A percentile compares a stretch with the other conserved stretches of the same genome.
Evolutionary conservation across 768 basidiomycete genomes (phyloP).

Genomic region (Melanogaster broomeanus): DNA sequence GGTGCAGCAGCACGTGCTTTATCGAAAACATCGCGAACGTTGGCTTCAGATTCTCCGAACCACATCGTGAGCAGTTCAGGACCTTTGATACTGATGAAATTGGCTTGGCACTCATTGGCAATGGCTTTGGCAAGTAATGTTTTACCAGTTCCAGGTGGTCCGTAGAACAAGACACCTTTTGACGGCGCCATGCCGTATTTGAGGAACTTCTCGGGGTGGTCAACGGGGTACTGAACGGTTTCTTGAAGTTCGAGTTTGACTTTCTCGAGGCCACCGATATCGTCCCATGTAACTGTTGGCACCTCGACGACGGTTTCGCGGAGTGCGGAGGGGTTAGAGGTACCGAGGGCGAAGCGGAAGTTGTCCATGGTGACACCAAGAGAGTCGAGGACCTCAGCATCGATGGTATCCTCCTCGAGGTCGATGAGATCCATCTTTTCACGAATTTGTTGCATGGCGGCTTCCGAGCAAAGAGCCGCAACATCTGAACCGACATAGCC

Average conservation of each 20-base stretch:
- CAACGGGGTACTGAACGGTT: constrained; percentile 99
- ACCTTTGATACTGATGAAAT: constrained; percentile 99
- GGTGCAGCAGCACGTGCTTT: constrained; percentile 99
- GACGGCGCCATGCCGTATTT: constrained; percentile 99
- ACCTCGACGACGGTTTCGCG: constrained; percentile 99
- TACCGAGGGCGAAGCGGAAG: constrained; percentile 98
- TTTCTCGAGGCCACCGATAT: constrained; percentile 98
- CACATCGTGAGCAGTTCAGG: constrained; percentile 99
- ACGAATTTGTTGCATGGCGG: constrained; percentile 99
- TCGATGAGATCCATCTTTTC: constrained; percentile 99
- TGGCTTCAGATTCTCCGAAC: constrained; percentile 99
- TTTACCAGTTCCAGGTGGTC: constrained; percentile 99
- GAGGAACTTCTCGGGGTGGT: constrained; percentile 99
- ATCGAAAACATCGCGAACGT: constrained; percentile 99
- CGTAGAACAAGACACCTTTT: constrained; percentile 99
- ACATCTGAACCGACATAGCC: constrained; percentile 99
- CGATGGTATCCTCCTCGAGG: constrained; percentile 96
- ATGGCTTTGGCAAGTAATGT: constrained; percentile 98
- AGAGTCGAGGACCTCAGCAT: constrained; percentile 97
- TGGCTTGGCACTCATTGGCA: constrained; percentile 99
- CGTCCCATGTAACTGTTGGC: constrained; percentile 98
- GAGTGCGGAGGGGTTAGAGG: constrained; percentile 96
- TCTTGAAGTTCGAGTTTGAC: constrained; percentile 99
- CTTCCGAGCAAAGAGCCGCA: constrained; percentile 97
- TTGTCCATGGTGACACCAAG: constrained; percentile 99